Conservation (phyloP, 73 alveolate genomes). For the Symbiodinium natans region DNA sequence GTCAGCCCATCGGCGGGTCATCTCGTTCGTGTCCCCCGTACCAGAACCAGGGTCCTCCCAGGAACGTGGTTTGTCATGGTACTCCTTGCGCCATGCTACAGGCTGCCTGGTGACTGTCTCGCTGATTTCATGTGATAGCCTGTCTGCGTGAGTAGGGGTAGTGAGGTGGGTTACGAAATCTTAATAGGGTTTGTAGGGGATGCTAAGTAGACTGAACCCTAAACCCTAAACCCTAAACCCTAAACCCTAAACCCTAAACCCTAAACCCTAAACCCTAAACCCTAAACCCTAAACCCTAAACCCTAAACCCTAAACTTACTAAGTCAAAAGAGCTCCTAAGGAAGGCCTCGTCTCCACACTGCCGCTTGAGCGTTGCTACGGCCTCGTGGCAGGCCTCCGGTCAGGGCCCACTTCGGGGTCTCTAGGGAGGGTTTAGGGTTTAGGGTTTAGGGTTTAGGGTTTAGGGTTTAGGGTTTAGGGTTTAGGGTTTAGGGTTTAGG, state of each 20-base stretch:
- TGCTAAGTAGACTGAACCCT: neutral
- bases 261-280: neutral
- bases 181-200: too few species aligned
- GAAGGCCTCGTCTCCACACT: constrained; percentile 38
- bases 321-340: neutral
- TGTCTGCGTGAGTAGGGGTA: too few species aligned
- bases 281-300: neutral
- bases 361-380: constrained; percentile 50
- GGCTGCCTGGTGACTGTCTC: neutral
- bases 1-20: neutral
- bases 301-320: neutral
- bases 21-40: neutral
- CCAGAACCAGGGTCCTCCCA: neutral
- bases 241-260: neutral
- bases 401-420: too few species aligned
- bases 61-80: neutral
- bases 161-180: too few species aligned
- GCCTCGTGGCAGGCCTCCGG: constrained; percentile 69
- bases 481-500: too few species aligned
- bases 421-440: too few species aligned
- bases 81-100: neutral
- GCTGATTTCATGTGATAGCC: too few species aligned
- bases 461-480: too few species aligned
- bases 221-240: neutral
- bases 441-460: too few species aligned